phyloP scores from a whole-genome alignment of 306 rosid genomes.

The Cotoneaster glaucophyllus region DNA sequence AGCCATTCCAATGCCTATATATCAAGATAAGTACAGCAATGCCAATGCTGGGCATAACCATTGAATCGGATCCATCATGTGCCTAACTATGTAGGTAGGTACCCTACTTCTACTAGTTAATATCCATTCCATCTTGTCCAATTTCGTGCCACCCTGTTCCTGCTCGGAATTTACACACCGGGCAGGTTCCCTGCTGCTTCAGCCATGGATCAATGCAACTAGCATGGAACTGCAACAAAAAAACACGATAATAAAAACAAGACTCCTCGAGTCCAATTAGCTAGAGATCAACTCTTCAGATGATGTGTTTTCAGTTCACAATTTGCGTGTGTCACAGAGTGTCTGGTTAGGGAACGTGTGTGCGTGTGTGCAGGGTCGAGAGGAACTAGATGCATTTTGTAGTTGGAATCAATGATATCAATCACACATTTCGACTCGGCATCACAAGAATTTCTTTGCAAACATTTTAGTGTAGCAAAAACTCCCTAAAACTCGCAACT shows the following conservation, averaged over 20 bases:
- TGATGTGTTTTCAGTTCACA: neutral
- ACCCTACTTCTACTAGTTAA: neutral
- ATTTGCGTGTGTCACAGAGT: neutral
- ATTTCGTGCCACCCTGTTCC: slow-evolving; percentile 67
- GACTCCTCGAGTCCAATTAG: neutral
- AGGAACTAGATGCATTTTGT: neutral
- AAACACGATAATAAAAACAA: neutral
- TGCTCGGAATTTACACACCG: slow-evolving; percentile 81
- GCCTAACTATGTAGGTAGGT: neutral
- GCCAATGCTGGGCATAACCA: slow-evolving; percentile 14
- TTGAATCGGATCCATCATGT: neutral
- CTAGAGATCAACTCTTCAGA: neutral
- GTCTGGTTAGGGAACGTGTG: too few species aligned
- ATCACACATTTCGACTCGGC: neutral
- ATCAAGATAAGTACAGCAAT: slow-evolving; percentile 38
- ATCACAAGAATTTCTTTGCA: neutral
- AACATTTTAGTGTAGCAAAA: neutral
- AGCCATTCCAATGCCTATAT: slow-evolving; percentile 20
- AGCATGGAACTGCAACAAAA: slow-evolving; percentile 58
- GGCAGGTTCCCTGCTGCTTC: slow-evolving; percentile 93
- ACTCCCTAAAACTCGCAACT: neutral
- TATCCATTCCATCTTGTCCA: slow-evolving; percentile 41
- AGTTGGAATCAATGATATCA: neutral
- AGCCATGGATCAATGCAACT: slow-evolving; percentile 95
- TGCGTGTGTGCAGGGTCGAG: neutral